Evolutionary conservation across 306 rosid genomes (phyloP).

Genomic region (Casuarina glauca): DNA sequence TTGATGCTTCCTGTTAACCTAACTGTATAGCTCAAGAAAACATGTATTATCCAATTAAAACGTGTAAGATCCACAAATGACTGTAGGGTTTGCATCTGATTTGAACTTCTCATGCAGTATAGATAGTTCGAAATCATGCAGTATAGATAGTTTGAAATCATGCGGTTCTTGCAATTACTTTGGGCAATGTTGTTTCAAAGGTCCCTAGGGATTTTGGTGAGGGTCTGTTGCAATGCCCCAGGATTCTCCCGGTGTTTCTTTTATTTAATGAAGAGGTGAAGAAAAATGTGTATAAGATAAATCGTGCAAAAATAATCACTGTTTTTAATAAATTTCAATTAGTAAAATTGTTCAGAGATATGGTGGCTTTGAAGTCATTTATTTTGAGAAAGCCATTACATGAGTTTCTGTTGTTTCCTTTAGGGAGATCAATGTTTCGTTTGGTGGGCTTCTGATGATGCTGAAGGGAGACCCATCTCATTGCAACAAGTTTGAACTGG

Average conservation of each 20-base stretch:
- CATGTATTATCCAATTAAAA: not conserved
- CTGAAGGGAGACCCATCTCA: slow-evolving; percentile 87
- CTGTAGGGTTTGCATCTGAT: not conserved
- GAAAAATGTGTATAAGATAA: not conserved
- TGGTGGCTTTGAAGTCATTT: not conserved
- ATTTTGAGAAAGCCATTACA: not conserved
- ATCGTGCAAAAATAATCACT: not conserved
- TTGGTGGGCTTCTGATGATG: slow-evolving; percentile 95
- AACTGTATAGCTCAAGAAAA: no score
- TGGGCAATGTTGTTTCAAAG: not conserved
- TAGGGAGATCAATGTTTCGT: slow-evolving; percentile 79
- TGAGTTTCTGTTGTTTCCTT: slow-evolving; percentile 23
- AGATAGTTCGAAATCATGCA: no score
- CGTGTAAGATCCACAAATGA: not conserved
- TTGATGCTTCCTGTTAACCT: no score
- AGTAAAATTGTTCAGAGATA: not conserved
- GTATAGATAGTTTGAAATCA: no score
- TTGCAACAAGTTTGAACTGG: slow-evolving; percentile 84
- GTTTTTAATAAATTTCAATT: not conserved
- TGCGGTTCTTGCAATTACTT: no score
- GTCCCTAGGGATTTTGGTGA: not conserved
- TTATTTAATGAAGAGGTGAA: not conserved
- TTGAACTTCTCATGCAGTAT: no score
- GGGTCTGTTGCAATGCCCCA: not conserved
- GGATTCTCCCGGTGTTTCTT: not conserved